These are phyloP conservation scores for Kodamaea fukazawae DNA, from an alignment of 805 yeast species.

Conservation along the genomic window DNA sequence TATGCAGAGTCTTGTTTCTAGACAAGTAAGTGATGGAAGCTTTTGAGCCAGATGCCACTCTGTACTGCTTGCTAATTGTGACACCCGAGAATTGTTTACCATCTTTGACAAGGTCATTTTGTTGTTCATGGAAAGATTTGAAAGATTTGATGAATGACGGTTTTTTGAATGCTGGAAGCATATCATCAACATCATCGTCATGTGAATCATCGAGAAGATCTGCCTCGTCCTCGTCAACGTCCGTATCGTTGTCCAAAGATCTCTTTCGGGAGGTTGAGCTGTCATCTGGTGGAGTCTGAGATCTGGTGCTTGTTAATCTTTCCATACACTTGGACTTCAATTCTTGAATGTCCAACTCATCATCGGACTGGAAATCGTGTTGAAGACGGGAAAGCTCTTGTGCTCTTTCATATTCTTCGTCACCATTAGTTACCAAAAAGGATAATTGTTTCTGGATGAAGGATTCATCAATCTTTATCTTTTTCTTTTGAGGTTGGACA, in stretches of 20 bases:
- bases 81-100: conserved; percentile 44
- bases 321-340: conserved; percentile 44
- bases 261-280: conserved; percentile 10
- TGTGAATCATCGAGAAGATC: no score
- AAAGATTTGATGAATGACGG: conserved; percentile 50
- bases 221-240: conserved; percentile 20
- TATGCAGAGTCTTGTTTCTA: conserved; percentile 24
- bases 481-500: conserved; percentile 26
- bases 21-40: conserved; percentile 60
- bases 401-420: conserved; percentile 32
- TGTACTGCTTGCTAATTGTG: conserved; percentile 51
- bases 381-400: conserved; percentile 33
- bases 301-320: conserved; percentile 24
- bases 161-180: conserved; percentile 40
- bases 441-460: conserved; percentile 58
- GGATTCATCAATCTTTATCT: conserved; percentile 45
- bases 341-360: conserved; percentile 41
- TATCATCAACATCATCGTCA: conserved; percentile 32
- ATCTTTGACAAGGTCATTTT: conserved; percentile 40
- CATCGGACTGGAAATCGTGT: conserved; percentile 38
- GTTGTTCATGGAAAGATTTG: conserved; percentile 36
- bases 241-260: conserved; percentile 15
- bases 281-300: conserved; percentile 21
- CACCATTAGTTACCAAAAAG: conserved; percentile 39
- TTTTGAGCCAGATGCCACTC: conserved; percentile 52